Base-by-base conservation (phyloP, 2,329 filamentous ascomycete species). In the Rhynchosporium agropyri region DNA sequence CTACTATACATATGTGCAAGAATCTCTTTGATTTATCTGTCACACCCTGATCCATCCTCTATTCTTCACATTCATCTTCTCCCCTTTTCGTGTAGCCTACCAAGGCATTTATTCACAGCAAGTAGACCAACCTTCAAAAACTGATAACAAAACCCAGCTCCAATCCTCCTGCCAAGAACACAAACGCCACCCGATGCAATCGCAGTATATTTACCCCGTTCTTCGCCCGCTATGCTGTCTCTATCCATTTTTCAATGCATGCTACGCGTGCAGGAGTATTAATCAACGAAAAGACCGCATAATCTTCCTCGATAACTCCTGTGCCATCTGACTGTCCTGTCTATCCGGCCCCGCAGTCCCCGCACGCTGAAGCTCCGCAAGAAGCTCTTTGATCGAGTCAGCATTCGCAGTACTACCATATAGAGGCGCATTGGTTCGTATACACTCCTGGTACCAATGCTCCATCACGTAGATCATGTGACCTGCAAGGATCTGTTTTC, bases 341-440 rank as follows among this genome's bases (percentile, higher is more conserved):
- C 50, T 45, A 1, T 58, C 45, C 31, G 62, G 42, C 36, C 57
- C 61, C 8, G 57, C 33, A 8, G 62, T 40, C 13, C 50, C 50
- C 42, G 28, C 57, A 7, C 46, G 10, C 13, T 45, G 75, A 43
- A 85, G 70, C 59, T 80, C 73, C 20, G 75, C 67, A 56, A 83
- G 71, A 54, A 79, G 75, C 66, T 82, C 77, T 7, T 73, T 74
- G 6, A 83, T 75, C 3, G 78, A 75, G 46, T 78, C 76, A 3
- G 83, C 82, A 65, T 85, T 84, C 60, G 82, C 79, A 46, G 87
- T 83, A 58, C 84, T 83, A 12, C 87, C 87, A 69, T 87, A 89
- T 10, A 84, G 73, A 6, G 79, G 74, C 2, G 81, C 81, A 20
- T 83, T 83, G 9, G 79, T 77, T 31, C 84, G 78, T 63, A 83